Conservation (phyloP, 75 land plant genomes). For the Pinus albicaulis region DNA sequence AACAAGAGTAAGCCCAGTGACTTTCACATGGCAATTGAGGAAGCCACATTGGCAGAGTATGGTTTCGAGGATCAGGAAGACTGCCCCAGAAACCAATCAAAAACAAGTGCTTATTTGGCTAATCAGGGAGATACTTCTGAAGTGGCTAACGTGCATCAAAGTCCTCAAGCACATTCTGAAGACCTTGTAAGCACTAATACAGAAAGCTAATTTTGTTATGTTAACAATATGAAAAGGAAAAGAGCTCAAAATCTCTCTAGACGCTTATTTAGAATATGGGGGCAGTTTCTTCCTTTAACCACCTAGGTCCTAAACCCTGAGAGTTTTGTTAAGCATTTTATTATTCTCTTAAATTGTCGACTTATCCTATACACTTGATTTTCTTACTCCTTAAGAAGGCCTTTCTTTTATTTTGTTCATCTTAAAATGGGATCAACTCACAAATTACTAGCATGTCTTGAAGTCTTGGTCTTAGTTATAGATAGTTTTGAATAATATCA, state of each 20-base stretch:
- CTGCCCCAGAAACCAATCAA: neutral
- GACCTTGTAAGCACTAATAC: neutral
- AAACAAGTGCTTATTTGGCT: neutral
- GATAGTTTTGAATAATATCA: too few species aligned
- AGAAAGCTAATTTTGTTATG: neutral
- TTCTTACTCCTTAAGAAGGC: neutral
- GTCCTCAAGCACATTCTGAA: neutral
- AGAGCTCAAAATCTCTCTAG: too few species aligned
- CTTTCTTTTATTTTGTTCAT: too few species aligned
- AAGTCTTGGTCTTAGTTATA: too few species aligned
- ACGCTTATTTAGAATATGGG: too few species aligned
- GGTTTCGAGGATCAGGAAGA: conserved; percentile 38
- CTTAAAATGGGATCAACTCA: too few species aligned
- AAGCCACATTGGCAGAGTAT: conserved; percentile 78
- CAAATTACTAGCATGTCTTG: too few species aligned
- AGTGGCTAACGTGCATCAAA: neutral
- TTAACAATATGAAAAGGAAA: neutral
- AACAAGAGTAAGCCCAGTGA: conserved; percentile 63
- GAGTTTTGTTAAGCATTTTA: too few species aligned
- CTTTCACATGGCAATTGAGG: conserved; percentile 75
- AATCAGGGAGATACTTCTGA: conserved; percentile 5
- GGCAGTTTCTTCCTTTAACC: too few species aligned
- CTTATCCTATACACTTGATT: neutral
- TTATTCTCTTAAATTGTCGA: too few species aligned
- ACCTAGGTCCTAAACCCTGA: too few species aligned